Base-by-base conservation (phyloP, 2,329 filamentous ascomycete genomes). In the Chaetothyriales sp. region DNA sequence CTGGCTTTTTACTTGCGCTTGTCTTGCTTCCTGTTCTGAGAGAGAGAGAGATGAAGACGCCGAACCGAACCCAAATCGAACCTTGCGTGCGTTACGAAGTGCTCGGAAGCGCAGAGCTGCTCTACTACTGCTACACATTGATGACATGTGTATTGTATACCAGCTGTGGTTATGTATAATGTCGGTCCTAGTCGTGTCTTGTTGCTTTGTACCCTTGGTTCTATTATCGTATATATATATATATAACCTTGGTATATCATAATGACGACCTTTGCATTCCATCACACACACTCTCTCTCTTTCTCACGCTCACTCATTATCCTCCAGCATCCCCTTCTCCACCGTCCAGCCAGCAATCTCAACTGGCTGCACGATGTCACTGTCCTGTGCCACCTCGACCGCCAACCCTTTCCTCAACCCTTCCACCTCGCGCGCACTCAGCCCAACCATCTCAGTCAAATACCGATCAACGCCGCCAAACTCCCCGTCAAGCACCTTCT, bases 321-420 rank as follows among this genome's bases (percentile, higher is more conserved):
- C 32, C 10, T 58, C 56, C 45, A 52, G 46, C 15, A 56, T 53
- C 25, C 57, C 57, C 18, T 53, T 53, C 6, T 58, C 56, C 18
- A 56, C 51, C 15, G 57, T 57, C 57, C 57, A 59, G 0, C 55
- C 56, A 10, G 49, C 12, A 42, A 59, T 55, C n/a, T 46, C 49
- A 18, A 75, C 52, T 75, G 73, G 62, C 65, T 80, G 1, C 62
- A 75, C 22, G 69, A 75, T 49, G 66, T 76, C 52, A 68, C 70
- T 53, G 12, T 52, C 48, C 18, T 49, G 26, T 5, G 25, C n/a
- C 3, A 59, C 56, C 43, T 52, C 20, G 3, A 52, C 53, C n/a
- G 55, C 50, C 43, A 61, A 49, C 9, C 39, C 45, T 1, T 49
- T 49, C 46, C 56, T 50, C 43, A 61, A 28, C 46, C 44, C 50